Evolutionary conservation across 768 basidiomycete species (phyloP).

Genomic region (Gautieria morchelliformis): DNA sequence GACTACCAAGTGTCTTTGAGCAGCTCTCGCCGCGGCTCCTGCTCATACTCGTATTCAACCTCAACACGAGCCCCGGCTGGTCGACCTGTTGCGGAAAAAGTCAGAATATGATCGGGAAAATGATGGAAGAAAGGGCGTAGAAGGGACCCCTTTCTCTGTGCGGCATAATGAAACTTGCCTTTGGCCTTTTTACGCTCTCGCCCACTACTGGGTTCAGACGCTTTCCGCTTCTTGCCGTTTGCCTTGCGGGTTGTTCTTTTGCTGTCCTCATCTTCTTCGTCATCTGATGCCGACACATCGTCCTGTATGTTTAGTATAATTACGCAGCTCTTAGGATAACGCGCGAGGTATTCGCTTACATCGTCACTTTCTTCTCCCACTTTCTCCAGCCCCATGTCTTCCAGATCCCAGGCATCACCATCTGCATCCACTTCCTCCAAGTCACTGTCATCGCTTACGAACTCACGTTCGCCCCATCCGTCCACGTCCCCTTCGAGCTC

Average conservation of each 20-base stretch:
- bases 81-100: neutral
- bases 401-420: slow-evolving; percentile 25
- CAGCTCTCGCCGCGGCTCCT: slow-evolving; percentile 30
- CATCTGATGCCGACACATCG: slow-evolving; percentile 16
- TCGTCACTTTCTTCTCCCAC: slow-evolving; percentile 34
- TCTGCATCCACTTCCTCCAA: slow-evolving; percentile 26
- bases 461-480: slow-evolving; percentile 44
- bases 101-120: slow-evolving; percentile 2
- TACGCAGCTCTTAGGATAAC: slow-evolving; percentile 4
- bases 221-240: slow-evolving; percentile 39
- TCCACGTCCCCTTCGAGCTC: slow-evolving; percentile 40
- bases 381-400: slow-evolving; percentile 31
- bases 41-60: slow-evolving; percentile 94
- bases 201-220: slow-evolving; percentile 37
- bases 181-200: slow-evolving; percentile 52
- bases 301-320: slow-evolving; percentile 28
- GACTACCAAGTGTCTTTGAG: slow-evolving; percentile 1
- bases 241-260: slow-evolving; percentile 53
- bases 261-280: slow-evolving; percentile 15
- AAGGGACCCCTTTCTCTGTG: neutral
- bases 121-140: neutral
- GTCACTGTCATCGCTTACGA: slow-evolving; percentile 46
- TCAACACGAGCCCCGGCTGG: slow-evolving; percentile 76
- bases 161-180: slow-evolving; percentile 31
- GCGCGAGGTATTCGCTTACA: slow-evolving; percentile 12